Conservation (phyloP, 768 basidiomycete genomes). For the Mycena capillaripes region DNA sequence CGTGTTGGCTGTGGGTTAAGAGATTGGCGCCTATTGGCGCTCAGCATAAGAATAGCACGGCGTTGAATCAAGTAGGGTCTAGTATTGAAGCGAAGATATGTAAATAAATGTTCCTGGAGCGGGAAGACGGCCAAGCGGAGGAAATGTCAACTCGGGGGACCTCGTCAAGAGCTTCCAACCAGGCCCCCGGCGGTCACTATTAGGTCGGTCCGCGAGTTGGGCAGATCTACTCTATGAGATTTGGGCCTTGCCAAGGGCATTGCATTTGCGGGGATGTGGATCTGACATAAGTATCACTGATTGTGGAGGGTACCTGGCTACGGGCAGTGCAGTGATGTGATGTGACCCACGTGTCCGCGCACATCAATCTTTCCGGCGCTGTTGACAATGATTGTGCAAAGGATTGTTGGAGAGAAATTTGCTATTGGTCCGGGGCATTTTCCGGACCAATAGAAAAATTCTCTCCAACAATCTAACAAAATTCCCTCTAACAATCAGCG, state of each 20-base stretch:
- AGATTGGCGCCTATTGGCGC: too few species aligned
- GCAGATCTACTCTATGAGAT: too few species aligned
- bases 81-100: conserved; percentile 12
- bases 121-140: conserved; percentile 1
- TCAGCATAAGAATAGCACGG: conserved; percentile 6
- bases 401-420: too few species aligned
- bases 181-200: too few species aligned
- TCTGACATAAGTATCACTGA: neutral
- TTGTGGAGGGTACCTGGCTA: too few species aligned
- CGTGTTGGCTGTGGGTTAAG: neutral
- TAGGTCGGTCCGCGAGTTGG: too few species aligned
- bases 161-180: neutral
- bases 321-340: conserved; percentile 3
- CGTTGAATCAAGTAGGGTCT: neutral
- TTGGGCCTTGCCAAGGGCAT: neutral
- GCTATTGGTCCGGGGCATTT: too few species aligned
- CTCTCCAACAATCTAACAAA: too few species aligned
- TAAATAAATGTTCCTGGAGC: conserved; percentile 6
- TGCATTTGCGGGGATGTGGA: conserved; percentile 6
- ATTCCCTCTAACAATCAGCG: too few species aligned
- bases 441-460: too few species aligned
- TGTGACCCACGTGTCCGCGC: neutral
- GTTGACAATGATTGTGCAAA: too few species aligned
- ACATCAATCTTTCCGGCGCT: neutral
- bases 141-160: conserved; percentile 1